Conservation (phyloP, 495 filamentous ascomycete species). For the Trichocladium uniseriatum region DNA sequence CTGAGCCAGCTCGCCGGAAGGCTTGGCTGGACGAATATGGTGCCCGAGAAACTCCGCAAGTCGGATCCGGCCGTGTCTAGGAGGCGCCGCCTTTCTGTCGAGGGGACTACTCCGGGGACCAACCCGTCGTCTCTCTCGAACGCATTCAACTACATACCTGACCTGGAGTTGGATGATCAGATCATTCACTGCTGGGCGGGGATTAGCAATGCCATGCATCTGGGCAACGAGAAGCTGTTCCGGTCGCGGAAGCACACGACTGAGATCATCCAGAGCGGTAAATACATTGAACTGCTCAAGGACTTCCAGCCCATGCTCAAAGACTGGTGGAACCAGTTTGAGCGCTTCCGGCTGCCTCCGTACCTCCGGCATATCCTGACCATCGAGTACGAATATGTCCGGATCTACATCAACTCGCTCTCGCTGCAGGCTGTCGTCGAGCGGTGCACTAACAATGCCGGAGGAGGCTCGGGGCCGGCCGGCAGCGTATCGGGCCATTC, state of each 20-base stretch:
- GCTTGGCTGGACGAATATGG: slow-evolving; percentile 88
- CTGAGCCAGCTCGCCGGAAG: slow-evolving; percentile 86
- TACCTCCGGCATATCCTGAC: slow-evolving; percentile 75
- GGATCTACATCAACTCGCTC: slow-evolving; percentile 87
- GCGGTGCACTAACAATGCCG: slow-evolving; percentile 69
- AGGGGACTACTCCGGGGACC: slow-evolving; percentile 46
- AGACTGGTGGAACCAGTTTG: slow-evolving; percentile 67
- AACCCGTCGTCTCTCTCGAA: slow-evolving; percentile 43
- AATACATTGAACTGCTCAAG: slow-evolving; percentile 70
- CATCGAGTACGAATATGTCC: slow-evolving; percentile 85
- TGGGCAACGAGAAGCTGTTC: slow-evolving; percentile 77
- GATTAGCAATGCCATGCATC: slow-evolving; percentile 80
- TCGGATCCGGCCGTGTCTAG: slow-evolving; percentile 38
- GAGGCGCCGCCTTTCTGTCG: slow-evolving; percentile 36
- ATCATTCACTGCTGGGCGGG: slow-evolving; percentile 90
- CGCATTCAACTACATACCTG: slow-evolving; percentile 48
- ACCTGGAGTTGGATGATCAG: slow-evolving; percentile 55
- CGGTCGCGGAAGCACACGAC: slow-evolving; percentile 74
- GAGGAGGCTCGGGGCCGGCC: slow-evolving; percentile 34
- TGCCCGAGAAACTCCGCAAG: slow-evolving; percentile 53
- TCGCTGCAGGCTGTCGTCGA: slow-evolving; percentile 92
- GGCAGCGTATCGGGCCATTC: slow-evolving; percentile 34
- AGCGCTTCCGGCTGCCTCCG: slow-evolving; percentile 57
- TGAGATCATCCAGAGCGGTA: slow-evolving; percentile 73
- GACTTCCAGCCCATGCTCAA: slow-evolving; percentile 66